phyloP scores from a whole-genome alignment of 2,329 filamentous ascomycete species.

The Scytalidium lignicola region DNA sequence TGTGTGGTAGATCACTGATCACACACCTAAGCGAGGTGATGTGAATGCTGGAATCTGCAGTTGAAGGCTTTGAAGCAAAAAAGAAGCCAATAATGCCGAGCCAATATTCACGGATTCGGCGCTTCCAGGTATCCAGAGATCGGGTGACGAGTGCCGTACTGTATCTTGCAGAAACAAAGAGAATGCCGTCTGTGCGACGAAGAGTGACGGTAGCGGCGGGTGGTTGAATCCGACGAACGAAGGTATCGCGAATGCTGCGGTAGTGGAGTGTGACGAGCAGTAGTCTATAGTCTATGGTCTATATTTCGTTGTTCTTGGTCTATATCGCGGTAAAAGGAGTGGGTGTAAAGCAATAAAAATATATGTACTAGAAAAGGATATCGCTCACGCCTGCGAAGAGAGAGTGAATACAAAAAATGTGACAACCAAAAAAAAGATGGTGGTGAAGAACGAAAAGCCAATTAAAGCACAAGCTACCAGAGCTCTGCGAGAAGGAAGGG shows the following conservation, averaged over 20 bases:
- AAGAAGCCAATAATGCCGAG: not conserved
- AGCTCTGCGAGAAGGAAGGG: slow-evolving; percentile 35
- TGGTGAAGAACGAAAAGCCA: slow-evolving; percentile 13
- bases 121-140: not conserved
- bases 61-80: not conserved
- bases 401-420: slow-evolving; percentile 12
- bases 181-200: no score
- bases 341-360: slow-evolving; percentile 7
- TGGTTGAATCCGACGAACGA: slow-evolving; percentile 7
- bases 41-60: not conserved
- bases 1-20: not conserved
- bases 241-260: slow-evolving; percentile 18
- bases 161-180: not conserved
- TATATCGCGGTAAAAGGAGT: no score
- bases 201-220: not conserved
- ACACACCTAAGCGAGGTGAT: not conserved
- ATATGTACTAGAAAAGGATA: slow-evolving; percentile 13
- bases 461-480: slow-evolving; percentile 38
- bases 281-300: slow-evolving; percentile 19
- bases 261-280: slow-evolving; percentile 13
- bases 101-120: not conserved
- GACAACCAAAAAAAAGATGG: slow-evolving; percentile 4
- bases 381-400: slow-evolving; percentile 9
- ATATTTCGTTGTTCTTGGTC: not conserved
- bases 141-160: no score